These are phyloP conservation scores for Calonectria ilicicola DNA, from an alignment of 2,329 filamentous ascomycete species.

Conservation along the genomic window DNA sequence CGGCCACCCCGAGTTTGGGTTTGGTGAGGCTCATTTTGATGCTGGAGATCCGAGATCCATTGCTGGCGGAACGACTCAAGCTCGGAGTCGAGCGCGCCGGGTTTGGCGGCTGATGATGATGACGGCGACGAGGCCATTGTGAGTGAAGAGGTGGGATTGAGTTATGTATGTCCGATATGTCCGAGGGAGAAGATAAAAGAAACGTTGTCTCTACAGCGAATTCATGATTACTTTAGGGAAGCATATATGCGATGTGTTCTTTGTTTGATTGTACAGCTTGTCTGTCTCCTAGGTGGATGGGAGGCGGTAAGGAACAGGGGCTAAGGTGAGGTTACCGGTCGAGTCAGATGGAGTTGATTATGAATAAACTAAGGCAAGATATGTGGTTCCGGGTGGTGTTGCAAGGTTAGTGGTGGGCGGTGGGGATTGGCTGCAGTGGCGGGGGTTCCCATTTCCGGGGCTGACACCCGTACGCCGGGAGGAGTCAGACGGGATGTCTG, in stretches of 20 bases:
- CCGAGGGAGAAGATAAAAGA: constrained; percentile 23
- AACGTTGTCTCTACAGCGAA: constrained; percentile 24
- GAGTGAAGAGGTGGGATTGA: constrained; percentile 1
- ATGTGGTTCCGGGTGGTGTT: constrained; percentile 36
- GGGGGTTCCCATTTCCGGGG: background rate
- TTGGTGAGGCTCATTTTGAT: constrained; percentile 47
- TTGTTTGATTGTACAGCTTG: background rate
- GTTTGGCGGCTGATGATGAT: constrained; percentile 19
- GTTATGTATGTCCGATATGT: constrained; percentile 22
- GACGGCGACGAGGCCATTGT: constrained; percentile 8
- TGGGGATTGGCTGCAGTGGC: constrained; percentile 25
- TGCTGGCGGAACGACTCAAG: constrained; percentile 87
- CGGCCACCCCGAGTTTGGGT: constrained; percentile 16
- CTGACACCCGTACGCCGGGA: background rate
- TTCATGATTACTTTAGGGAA: constrained; percentile 36
- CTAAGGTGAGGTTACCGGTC: constrained; percentile 19
- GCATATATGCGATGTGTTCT: constrained; percentile 8
- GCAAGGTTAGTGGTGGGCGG: constrained; percentile 30
- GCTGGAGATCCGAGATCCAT: constrained; percentile 84
- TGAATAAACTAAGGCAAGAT: background rate
- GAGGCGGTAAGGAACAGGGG: background rate
- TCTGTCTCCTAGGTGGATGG: background rate
- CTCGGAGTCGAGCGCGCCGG: constrained; percentile 70
- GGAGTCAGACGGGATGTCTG: constrained; percentile 21
- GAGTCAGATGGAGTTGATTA: constrained; percentile 32